phyloP scores from a whole-genome alignment of 2,329 filamentous ascomycete genomes.

The Talaromyces rugulosus region DNA sequence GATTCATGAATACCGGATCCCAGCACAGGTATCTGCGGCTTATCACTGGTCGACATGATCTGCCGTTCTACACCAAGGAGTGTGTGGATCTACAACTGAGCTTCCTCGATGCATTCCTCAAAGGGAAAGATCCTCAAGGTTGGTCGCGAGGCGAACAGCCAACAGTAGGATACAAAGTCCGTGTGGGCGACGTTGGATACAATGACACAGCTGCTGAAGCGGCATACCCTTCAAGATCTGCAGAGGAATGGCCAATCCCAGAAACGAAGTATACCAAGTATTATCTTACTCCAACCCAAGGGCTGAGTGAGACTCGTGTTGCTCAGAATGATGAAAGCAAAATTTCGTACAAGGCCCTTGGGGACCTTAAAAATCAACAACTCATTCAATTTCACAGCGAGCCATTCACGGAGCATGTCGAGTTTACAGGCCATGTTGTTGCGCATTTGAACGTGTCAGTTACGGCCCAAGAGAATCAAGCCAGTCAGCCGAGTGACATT shows the following conservation, averaged over 20 bases:
- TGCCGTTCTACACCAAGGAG: slow-evolving; percentile 68
- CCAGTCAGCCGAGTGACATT: slow-evolving; percentile 45
- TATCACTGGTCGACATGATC: slow-evolving; percentile 65
- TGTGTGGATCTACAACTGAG: slow-evolving; percentile 64
- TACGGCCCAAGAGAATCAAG: slow-evolving; percentile 32
- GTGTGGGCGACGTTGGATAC: slow-evolving; percentile 64
- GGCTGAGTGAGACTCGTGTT: background rate
- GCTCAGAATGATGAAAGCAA: slow-evolving; percentile 33
- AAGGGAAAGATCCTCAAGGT: slow-evolving; percentile 54
- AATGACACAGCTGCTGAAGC: slow-evolving; percentile 61
- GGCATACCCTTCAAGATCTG: slow-evolving; percentile 51
- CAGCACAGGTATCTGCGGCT: slow-evolving; percentile 65
- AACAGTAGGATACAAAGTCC: slow-evolving; percentile 57
- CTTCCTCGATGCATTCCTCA: slow-evolving; percentile 69
- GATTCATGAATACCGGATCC: slow-evolving; percentile 60
- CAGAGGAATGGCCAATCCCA: slow-evolving; percentile 64
- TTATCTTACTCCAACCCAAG: slow-evolving; percentile 48
- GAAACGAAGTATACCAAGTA: slow-evolving; percentile 61
- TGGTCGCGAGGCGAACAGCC: slow-evolving; percentile 51
- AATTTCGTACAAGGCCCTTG: slow-evolving; percentile 57
- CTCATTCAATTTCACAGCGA: slow-evolving; percentile 55
- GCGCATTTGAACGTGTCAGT: slow-evolving; percentile 62
- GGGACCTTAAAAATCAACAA: slow-evolving; percentile 52
- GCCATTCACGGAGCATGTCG: slow-evolving; percentile 59
- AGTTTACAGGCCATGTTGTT: slow-evolving; percentile 65